These are phyloP conservation scores for Dothistroma septosporum DNA, from an alignment of 2,329 filamentous ascomycete genomes.

Conservation along the genomic window DNA sequence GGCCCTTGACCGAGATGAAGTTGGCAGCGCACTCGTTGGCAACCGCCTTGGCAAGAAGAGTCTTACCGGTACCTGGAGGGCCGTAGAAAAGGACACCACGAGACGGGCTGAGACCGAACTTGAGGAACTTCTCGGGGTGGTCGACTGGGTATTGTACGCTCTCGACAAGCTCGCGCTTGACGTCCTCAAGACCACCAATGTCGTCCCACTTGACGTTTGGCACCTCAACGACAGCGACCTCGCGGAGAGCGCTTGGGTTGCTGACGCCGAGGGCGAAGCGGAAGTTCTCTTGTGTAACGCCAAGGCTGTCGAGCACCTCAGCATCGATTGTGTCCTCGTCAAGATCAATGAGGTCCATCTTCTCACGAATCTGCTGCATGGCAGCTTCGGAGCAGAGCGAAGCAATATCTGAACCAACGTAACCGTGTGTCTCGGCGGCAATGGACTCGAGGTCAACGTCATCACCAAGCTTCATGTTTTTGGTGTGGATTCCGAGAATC, in stretches of 20 bases:
- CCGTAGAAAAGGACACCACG: conserved; percentile 99
- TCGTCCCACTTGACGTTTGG: conserved; percentile 99
- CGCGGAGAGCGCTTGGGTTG: conserved; percentile 96
- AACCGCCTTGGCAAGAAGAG: conserved; percentile 98
- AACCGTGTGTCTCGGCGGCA: conserved; percentile 95
- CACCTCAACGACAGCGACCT: conserved; percentile 98
- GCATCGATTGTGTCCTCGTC: conserved; percentile 99
- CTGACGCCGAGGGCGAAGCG: conserved; percentile 95
- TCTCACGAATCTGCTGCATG: conserved; percentile 99
- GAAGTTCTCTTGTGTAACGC: conserved; percentile 99
- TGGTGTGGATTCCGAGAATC: conserved; percentile 98
- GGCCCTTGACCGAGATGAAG: conserved; percentile 99
- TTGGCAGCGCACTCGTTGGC: conserved; percentile 99
- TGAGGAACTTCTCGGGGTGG: conserved; percentile 99
- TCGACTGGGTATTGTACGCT: conserved; percentile 98
- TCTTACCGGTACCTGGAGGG: too few species aligned
- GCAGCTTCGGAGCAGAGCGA: conserved; percentile 98
- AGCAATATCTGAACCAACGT: conserved; percentile 96
- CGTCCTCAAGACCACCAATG: conserved; percentile 93
- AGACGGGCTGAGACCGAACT: conserved; percentile 96
- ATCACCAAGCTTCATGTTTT: conserved; percentile 99
- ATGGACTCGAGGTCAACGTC: conserved; percentile 97
- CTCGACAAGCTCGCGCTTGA: conserved; percentile 99
- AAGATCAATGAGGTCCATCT: conserved; percentile 99
- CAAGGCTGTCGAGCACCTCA: conserved; percentile 94